phyloP scores from a whole-genome alignment of 1,284 basidiomycete genomes.

The Tylopilus orsonianus region DNA sequence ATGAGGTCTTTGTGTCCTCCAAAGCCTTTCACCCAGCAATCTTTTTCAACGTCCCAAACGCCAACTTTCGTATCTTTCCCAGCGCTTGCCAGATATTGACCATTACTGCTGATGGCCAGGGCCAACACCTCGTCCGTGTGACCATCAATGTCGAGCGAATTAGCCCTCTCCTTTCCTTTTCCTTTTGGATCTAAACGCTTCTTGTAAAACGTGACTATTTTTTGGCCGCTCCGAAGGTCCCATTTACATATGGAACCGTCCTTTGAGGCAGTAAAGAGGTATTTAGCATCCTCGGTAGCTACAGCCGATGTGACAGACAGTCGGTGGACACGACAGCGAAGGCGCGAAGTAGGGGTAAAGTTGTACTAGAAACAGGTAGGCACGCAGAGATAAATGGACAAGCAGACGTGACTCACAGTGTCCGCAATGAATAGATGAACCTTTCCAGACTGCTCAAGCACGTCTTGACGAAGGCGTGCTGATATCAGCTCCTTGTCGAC shows the following conservation, averaged over 20 bases:
- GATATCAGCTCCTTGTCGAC: slow-evolving; percentile 92
- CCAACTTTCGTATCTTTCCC: slow-evolving; percentile 82
- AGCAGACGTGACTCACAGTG: slow-evolving; percentile 43
- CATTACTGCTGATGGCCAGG: slow-evolving; percentile 85
- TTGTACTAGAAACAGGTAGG: slow-evolving; percentile 34
- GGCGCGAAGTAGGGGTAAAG: slow-evolving; percentile 40
- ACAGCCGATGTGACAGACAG: slow-evolving; percentile 77
- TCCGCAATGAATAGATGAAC: slow-evolving; percentile 81
- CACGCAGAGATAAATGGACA: slow-evolving; percentile 12
- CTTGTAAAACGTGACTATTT: slow-evolving; percentile 60
- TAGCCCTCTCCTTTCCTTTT: slow-evolving; percentile 49
- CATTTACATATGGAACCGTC: slow-evolving; percentile 85
- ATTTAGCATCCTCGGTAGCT: slow-evolving; percentile 64
- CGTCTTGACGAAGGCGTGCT: slow-evolving; percentile 86
- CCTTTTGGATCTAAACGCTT: slow-evolving; percentile 40
- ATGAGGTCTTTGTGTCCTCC: slow-evolving; percentile 85
- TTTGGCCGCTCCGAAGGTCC: slow-evolving; percentile 65
- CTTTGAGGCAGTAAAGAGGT: slow-evolving; percentile 82
- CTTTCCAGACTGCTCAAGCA: slow-evolving; percentile 81
- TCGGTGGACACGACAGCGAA: slow-evolving; percentile 74
- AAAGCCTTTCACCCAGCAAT: slow-evolving; percentile 77
- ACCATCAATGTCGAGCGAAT: slow-evolving; percentile 51
- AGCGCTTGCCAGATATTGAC: slow-evolving; percentile 81
- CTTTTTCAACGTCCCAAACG: slow-evolving; percentile 79
- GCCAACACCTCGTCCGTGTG: slow-evolving; percentile 87